These are phyloP conservation scores for Fonsecaea nubica DNA, from an alignment of 2,329 filamentous ascomycete genomes.

Conservation along the genomic window DNA sequence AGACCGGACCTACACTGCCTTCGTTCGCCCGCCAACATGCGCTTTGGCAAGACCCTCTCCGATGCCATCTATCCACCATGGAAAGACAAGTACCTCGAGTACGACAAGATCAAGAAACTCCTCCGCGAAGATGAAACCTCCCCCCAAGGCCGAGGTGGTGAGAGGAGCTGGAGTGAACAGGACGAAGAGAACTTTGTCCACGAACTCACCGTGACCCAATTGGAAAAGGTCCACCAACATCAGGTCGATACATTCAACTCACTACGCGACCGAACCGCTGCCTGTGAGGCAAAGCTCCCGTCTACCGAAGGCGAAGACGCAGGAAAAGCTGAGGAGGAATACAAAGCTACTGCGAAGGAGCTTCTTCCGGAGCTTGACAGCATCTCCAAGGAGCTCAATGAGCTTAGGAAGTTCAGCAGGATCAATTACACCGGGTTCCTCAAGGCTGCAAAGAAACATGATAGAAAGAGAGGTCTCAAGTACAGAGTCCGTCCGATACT, in stretches of 20 bases:
- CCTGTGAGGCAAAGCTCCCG: slow-evolving; percentile 70
- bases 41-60: slow-evolving; percentile 88
- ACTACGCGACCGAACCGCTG: slow-evolving; percentile 79
- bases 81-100: slow-evolving; percentile 95
- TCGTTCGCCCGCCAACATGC: slow-evolving; percentile 63
- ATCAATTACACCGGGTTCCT: slow-evolving; percentile 98
- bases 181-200: slow-evolving; percentile 95
- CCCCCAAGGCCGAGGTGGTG: slow-evolving; percentile 54
- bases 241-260: slow-evolving; percentile 81
- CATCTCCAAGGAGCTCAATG: slow-evolving; percentile 88
- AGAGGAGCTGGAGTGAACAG: slow-evolving; percentile 83
- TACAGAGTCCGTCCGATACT: slow-evolving; percentile 92
- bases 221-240: slow-evolving; percentile 93
- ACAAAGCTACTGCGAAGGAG: slow-evolving; percentile 65
- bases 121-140: slow-evolving; percentile 75
- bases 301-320: slow-evolving; percentile 50
- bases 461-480: slow-evolving; percentile 82
- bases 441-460: slow-evolving; percentile 99
- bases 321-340: slow-evolving; percentile 48
- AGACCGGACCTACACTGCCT: neutral
- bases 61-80: slow-evolving; percentile 82
- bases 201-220: slow-evolving; percentile 90
- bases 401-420: slow-evolving; percentile 92
- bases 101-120: slow-evolving; percentile 87
- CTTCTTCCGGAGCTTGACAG: slow-evolving; percentile 80